These are phyloP conservation scores for Wickerhamiella sergipiensis DNA, from an alignment of 805 yeast genomes.

Conservation along the genomic window DNA sequence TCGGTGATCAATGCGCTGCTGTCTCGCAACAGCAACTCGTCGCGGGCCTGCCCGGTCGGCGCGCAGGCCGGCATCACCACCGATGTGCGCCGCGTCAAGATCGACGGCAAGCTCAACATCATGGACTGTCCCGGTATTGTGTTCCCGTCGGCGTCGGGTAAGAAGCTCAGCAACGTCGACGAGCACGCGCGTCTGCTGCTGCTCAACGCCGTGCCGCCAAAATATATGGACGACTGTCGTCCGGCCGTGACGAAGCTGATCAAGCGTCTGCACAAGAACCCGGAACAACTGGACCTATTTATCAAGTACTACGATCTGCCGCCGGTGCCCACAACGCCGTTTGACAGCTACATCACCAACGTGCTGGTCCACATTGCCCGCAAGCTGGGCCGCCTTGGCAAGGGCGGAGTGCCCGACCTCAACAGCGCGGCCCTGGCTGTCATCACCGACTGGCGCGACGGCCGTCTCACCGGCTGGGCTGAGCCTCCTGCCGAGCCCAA, in stretches of 20 bases:
- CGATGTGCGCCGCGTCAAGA: slow-evolving; percentile 76
- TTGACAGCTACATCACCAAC: slow-evolving; percentile 69
- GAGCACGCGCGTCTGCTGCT: slow-evolving; percentile 83
- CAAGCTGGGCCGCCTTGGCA: slow-evolving; percentile 78
- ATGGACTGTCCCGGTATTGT: slow-evolving; percentile 97
- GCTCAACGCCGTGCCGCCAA: slow-evolving; percentile 80
- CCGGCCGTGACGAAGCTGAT: slow-evolving; percentile 68
- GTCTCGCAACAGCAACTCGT: slow-evolving; percentile 44
- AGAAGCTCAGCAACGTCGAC: slow-evolving; percentile 31
- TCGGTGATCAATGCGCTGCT: slow-evolving; percentile 78
- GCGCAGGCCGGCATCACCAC: slow-evolving; percentile 97
- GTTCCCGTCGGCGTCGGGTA: slow-evolving; percentile 50
- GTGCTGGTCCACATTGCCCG: slow-evolving; percentile 88
- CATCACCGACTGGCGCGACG: slow-evolving; percentile 94
- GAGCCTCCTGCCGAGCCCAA: slow-evolving; percentile 43
- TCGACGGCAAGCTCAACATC: slow-evolving; percentile 77
- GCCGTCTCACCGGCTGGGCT: slow-evolving; percentile 84
- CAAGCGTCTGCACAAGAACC: slow-evolving; percentile 58
- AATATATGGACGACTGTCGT: slow-evolving; percentile 69
- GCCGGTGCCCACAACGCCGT: slow-evolving; percentile 54
- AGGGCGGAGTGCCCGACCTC: slow-evolving; percentile 85
- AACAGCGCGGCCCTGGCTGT: slow-evolving; percentile 72
- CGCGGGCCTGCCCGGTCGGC: slow-evolving; percentile 86
- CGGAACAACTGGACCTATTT: slow-evolving; percentile 52
- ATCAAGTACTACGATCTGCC: slow-evolving; percentile 67